phyloP scores from a whole-genome alignment of 352 stramenopile genomes.

The Globisporangium irregulare region DNA sequence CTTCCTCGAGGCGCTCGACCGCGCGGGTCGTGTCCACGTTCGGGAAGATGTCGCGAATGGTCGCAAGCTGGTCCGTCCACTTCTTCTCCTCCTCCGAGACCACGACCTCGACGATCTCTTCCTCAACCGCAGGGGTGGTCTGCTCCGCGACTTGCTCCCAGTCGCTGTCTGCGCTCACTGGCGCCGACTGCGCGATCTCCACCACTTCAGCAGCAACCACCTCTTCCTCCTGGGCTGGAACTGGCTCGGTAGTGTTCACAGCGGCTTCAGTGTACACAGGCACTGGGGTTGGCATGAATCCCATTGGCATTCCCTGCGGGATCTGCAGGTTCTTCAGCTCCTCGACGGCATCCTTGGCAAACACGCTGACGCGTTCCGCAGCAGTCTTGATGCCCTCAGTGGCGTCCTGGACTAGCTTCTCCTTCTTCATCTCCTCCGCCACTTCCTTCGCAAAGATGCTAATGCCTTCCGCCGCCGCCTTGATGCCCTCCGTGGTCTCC shows the following conservation, averaged over 20 bases:
- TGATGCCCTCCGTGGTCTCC: conserved; percentile 76
- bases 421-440: conserved; percentile 59
- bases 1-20: conserved; percentile 72
- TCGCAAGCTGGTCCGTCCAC: conserved; percentile 65
- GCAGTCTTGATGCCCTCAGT: conserved; percentile 13
- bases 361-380: conserved; percentile 35
- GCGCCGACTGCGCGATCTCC: conserved; percentile 21
- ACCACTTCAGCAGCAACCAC: conserved; percentile 23
- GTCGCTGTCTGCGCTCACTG: conserved; percentile 45
- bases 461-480: conserved; percentile 69
- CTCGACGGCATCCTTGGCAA: conserved; percentile 64
- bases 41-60: conserved; percentile 78
- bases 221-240: conserved; percentile 24
- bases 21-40: conserved; percentile 38
- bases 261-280: conserved; percentile 26
- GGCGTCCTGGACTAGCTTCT: conserved; percentile 19
- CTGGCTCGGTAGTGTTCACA: conserved; percentile 18
- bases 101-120: conserved; percentile 37
- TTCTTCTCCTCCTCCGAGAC: conserved; percentile 74
- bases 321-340: conserved; percentile 62
- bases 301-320: conserved; percentile 2
- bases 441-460: conserved; percentile 75
- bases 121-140: conserved; percentile 24
- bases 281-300: conserved; percentile 3
- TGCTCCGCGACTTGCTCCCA: conserved; percentile 65